Base-by-base conservation (phyloP, 1,284 basidiomycete genomes). In the Cystobasidium slooffiae region DNA sequence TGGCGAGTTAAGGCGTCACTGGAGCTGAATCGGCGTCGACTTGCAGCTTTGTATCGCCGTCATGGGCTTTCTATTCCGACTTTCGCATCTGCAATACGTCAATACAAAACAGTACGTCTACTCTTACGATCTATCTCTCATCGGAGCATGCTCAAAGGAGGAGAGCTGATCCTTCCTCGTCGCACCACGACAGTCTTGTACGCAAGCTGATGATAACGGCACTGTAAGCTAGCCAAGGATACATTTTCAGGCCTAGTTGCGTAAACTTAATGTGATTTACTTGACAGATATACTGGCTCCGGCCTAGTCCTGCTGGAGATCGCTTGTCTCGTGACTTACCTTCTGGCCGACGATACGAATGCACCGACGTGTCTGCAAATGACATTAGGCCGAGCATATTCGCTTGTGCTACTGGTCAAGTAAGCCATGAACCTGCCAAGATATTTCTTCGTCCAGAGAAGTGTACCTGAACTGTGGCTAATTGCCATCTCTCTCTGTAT, bases 401-500 rank as follows among this genome's bases (percentile, higher is more conserved):
- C 61, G n/a, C 24, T 63, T 6, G 46, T 49, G 20, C 44, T 63
- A 14, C 61, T 63, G 16, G 14, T 63, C 44, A 63, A 63, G 61
- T 63, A 63, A 49, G 61, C 14, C 14, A 43, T 44, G 41, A 1
- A 31, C 31, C 31, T 31, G 31, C 31, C 31, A 31, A 31, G 2
- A 31, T 31, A 5, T 31, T 31, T 31, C 31, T 31, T 31, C 5
- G 2, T 5, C 31, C 31, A 5, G 31, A 31, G 5, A 31, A 31
- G 2, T 31, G 31, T 31, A 2, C 31, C 31, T 2, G 31, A 31
- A 31, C 31, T 2, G 31, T 31, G 31, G 5, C 31, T 31, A 31
- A 31, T 31, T 31, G 31, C 31, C 31, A 2, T 31, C 5, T 31
- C 31, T 31, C 31, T 43, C 1, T 37, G 20, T 9, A 6, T 20